Base-by-base conservation (phyloP, 2,329 filamentous ascomycete species). In the Alternaria alternata region DNA sequence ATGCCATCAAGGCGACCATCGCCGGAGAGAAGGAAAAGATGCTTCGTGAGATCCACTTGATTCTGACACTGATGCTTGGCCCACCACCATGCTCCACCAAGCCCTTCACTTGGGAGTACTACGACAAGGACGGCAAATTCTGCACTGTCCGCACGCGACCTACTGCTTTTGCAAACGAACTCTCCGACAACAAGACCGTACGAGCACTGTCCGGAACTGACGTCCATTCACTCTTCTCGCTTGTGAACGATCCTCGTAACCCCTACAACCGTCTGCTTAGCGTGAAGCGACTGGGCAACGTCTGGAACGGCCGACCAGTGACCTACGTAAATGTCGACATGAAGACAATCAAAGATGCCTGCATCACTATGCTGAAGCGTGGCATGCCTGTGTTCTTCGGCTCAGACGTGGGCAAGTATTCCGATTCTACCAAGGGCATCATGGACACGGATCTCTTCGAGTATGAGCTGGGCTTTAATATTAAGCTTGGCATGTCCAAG, bases 311-410 rank as follows among this genome's bases (percentile, higher is more conserved):
- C 8, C 85, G 89, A 8, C 86, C 87, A 4, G 85, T 96, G 54
- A 91, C 88, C 8, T 96, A 96, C 75, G 87, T 96, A 72, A 96
- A 96, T 74, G 92, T 95, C 16, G 84, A 89, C 61, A 93, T 93
- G 83, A 62, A 77, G 56, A 85, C 86, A 0, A 88, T 96, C 67
- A 96, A 96, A 79, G 74, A 81, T 0, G 88, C 90, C 0, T 91
- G 89, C 68, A 87, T 96, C 49, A 83, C 86, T 30, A 95, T 93
- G 91, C 86, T 96, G 49, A 86, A 88, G 72, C 88, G 89, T 11
- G 92, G 92, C 1, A 80, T 92, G 5, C 93, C 93, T 9, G 87
- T 96, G 51, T 96, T 96, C 84, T 96, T 97, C 75, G 93, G 93
- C 57, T 91, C 87, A 51, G 93, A 97, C 71, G 93, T 96, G 0